Evolutionary conservation across 108 stramenopile genomes (phyloP), one percentile per base, ranked within the genome.

Genomic region (Discostella pseudostelligera): DNA sequence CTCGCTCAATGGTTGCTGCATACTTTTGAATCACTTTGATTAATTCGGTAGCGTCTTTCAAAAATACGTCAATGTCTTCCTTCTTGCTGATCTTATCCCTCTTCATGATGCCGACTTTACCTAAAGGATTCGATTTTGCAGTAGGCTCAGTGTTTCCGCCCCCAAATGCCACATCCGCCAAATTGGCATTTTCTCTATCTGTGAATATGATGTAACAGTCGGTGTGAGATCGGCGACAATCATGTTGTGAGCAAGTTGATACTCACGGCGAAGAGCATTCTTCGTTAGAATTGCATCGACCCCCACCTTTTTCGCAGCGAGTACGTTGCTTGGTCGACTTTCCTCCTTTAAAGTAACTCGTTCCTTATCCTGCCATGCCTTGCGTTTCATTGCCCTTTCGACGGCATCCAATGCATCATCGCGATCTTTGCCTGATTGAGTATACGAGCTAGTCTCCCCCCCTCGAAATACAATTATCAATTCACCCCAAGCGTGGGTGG

Each of bases 1-100:
- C 58, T 62, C 76, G 55, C 81, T 81, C 64, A 82, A 72, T 77
- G 8, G 85, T 80, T 22, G 81, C 70, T 10, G 69, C 76, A 64
- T 90, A 90, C 29, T 89, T 87, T 45, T 88, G 77, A 78, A 94
- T 90, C 39, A 94, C 81, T 50, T 73, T 71, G 13, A 88, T 50
- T 12, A 93, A 55, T 36, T 79, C 87, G 3, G 45, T 49, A 8
- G 92, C 92, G 57, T 93, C 87, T 56, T 57, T 57, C 73, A 93
- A 62, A 42, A 93, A 74, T 9, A 59, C 58, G 67, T 93, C 89
- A 14, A 87, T 84, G 67, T 87, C 89, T 12, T 69, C 68, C 21
- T 45, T 47, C 19, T 70, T 65, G 22, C 39, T 62, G 13, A 35
- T 44, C 26, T 73, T 65, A 44, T 60, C 62, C 53, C 56, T 64